Evolutionary conservation across 345 rosid species (phyloP), one percentile per base, ranked within the genome.

Genomic region (Cochlearia excelsa): DNA sequence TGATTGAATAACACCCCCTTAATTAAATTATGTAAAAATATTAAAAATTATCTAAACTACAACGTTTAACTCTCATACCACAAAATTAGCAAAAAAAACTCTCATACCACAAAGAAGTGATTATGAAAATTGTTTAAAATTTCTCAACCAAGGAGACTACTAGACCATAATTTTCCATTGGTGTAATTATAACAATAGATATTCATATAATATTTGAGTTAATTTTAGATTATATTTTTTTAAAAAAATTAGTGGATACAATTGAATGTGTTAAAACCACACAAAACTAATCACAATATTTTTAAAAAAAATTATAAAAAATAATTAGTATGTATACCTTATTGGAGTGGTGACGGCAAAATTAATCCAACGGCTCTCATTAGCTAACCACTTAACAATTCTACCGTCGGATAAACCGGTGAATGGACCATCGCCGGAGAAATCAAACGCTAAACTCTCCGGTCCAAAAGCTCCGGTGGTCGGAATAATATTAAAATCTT

Each of bases 331-430:
- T 40, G 52, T 2, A 34, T 78, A 80, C 93, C 93, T 85, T n/a
- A 61, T n/a, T 0, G 65, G 68, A 1, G 82, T 62, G 53, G 88
- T 77, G 80, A 80, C 70, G 7, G 96, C 88, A 46, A 88, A 86
- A 35, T 85, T 80, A 1, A 65, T 70, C 94, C 91, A 86, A 26
- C 84, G 79, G 39, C 61, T 70, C 3, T 49, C 62, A 29, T 73
- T 65, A 5, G 74, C 70, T 53, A 72, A 57, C 91, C 94, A 88
- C 66, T 77, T 78, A 41, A 85, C 80, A 68, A 83, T 63, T 16
- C 89, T 72, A 48, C 87, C 88, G 35, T 85, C 87, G 6, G 87
- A 77, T 23, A 85, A 83, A 16, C 93, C 87, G 11, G 84, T 79
- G 68, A 78, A 85, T 1, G 89, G 93, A 8, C 89, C 89, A 0